Evolutionary conservation across 352 stramenopile genomes (phyloP).

Genomic region (Bremia lactucae): DNA sequence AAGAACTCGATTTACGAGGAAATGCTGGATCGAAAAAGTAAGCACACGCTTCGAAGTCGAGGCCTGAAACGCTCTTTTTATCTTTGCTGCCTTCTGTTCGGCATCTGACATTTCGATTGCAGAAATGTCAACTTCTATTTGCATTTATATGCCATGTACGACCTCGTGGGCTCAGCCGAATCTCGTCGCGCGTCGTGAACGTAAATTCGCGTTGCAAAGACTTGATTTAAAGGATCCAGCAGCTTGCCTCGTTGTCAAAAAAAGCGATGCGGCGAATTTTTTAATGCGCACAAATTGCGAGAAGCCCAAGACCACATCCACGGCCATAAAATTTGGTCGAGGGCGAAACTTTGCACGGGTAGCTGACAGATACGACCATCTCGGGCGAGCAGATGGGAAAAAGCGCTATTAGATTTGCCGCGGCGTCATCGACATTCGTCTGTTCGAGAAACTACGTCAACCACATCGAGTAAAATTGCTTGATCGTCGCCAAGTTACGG

Average conservation of each 20-base stretch:
- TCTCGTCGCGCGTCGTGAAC: conserved; percentile 75
- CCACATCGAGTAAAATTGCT: too few relatives aligned
- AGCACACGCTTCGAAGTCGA: too few relatives aligned
- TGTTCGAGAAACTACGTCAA: too few relatives aligned
- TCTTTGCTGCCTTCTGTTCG: conserved; percentile 54
- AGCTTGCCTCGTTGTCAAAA: conserved; percentile 65
- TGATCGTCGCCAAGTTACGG: too few relatives aligned
- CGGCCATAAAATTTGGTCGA: too few relatives aligned
- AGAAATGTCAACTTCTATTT: conserved; percentile 73
- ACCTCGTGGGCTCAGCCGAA: conserved; percentile 60
- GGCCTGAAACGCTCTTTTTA: conserved; percentile 50
- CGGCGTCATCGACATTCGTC: too few relatives aligned
- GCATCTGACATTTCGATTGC: conserved; percentile 70
- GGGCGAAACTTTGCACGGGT: too few relatives aligned
- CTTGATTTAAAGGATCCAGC: conserved; percentile 77
- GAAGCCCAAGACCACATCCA: conserved; percentile 65
- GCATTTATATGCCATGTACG: conserved; percentile 70
- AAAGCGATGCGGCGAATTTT: conserved; percentile 53
- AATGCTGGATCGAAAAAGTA: conserved; percentile 91
- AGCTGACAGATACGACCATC: too few relatives aligned
- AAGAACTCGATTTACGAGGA: conserved; percentile 90
- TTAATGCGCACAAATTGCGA: conserved; percentile 65
- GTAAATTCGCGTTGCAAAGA: conserved; percentile 61
- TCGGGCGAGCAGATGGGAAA: too few relatives aligned
- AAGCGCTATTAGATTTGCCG: too few relatives aligned